Evolutionary conservation across 2,329 filamentous ascomycete genomes (phyloP).

Genomic region (Fusarium denticulatum): DNA sequence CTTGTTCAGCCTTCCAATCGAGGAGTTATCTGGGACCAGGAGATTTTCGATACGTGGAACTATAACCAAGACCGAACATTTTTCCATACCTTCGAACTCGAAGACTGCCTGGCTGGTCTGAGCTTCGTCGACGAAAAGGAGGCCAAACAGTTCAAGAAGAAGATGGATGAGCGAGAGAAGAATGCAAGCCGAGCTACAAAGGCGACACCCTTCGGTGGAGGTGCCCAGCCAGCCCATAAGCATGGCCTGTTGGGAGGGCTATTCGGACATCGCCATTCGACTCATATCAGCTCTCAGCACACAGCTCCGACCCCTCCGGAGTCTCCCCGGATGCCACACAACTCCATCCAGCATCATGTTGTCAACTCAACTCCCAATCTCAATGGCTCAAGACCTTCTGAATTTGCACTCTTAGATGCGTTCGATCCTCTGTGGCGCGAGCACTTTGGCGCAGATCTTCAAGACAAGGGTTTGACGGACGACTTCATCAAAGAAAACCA

Average conservation of each 20-base stretch:
- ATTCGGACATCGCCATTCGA: conserved; percentile 70
- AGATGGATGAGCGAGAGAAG: conserved; percentile 96
- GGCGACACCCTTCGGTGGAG: conserved; percentile 77
- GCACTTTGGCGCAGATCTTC: conserved; percentile 72
- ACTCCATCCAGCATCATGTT: conserved; percentile 50
- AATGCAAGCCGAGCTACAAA: conserved; percentile 89
- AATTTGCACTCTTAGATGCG: conserved; percentile 70
- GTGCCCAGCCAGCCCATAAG: conserved; percentile 52
- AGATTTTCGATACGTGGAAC: conserved; percentile 92
- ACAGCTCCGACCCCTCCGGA: conserved; percentile 69
- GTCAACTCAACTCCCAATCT: conserved; percentile 57
- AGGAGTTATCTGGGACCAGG: conserved; percentile 96
- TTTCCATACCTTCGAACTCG: conserved; percentile 97
- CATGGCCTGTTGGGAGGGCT: conserved; percentile 67
- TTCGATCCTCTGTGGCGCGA: conserved; percentile 73
- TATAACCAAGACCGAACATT: conserved; percentile 98
- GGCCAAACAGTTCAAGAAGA: conserved; percentile 95
- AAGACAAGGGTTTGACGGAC: conserved; percentile 70
- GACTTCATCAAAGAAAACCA: conserved; percentile 75
- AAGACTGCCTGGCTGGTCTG: conserved; percentile 88
- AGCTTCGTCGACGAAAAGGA: conserved; percentile 98
- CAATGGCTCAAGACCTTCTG: conserved; percentile 56
- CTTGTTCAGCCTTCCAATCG: conserved; percentile 72
- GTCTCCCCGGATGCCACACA: conserved; percentile 58
- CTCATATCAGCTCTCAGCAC: conserved; percentile 55